Conservation (phyloP, 768 basidiomycete genomes). For the Amylocystis lapponica region DNA sequence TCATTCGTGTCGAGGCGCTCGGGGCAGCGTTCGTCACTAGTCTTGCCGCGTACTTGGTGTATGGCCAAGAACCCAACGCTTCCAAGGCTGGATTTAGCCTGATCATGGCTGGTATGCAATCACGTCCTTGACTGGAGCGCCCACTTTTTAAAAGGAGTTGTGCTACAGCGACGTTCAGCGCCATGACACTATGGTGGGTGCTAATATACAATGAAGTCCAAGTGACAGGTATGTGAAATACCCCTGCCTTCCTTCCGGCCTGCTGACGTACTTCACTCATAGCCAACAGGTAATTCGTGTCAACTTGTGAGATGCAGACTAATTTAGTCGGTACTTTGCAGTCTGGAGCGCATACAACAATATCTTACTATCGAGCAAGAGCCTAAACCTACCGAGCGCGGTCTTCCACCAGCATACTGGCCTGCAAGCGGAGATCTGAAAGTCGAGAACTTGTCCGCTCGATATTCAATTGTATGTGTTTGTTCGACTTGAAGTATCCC, state of each 20-base stretch:
- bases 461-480: constrained; percentile 22
- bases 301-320: not conserved
- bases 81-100: constrained; percentile 35
- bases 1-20: constrained; percentile 48
- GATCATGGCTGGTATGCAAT: constrained; percentile 35
- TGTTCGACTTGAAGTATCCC: not conserved
- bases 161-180: too few species aligned
- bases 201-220: constrained; percentile 41
- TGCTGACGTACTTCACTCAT: not conserved
- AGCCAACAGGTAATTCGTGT: constrained; percentile 27
- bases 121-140: not conserved
- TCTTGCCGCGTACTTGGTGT: constrained; percentile 52
- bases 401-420: constrained; percentile 48
- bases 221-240: constrained; percentile 30
- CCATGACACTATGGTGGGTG: constrained; percentile 50
- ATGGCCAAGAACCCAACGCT: constrained; percentile 35
- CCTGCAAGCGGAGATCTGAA: constrained; percentile 39
- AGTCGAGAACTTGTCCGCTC: constrained; percentile 40
- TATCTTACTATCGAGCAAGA: constrained; percentile 46
- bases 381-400: constrained; percentile 26
- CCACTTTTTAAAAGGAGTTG: constrained; percentile 27
- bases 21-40: constrained; percentile 44
- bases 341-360: constrained; percentile 37
- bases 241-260: not conserved
- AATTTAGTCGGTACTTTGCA: constrained; percentile 1